Evolutionary conservation across 768 basidiomycete genomes (phyloP).

Genomic region (Mycena haematopus): DNA sequence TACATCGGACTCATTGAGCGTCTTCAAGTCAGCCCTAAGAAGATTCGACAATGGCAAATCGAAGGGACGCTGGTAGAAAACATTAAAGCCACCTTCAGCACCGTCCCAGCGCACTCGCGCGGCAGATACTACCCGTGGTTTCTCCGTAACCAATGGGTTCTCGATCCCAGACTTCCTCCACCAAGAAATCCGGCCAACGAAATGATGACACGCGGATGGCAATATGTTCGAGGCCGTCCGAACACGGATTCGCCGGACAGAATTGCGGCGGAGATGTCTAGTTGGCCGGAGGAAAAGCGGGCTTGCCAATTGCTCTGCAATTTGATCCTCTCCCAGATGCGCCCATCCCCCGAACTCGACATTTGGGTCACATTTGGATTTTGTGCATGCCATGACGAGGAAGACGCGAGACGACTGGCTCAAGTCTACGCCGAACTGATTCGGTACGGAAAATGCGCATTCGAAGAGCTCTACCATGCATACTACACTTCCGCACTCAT

Average conservation of each 20-base stretch:
- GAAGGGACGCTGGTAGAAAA: slow-evolving; percentile 41
- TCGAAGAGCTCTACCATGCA: slow-evolving; percentile 9
- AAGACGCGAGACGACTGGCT: neutral
- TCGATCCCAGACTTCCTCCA: slow-evolving; percentile 29
- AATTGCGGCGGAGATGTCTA: neutral
- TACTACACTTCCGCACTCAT: slow-evolving; percentile 3
- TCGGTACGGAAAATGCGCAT: neutral
- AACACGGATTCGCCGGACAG: neutral
- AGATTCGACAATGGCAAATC: slow-evolving; percentile 41
- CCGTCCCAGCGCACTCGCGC: neutral
- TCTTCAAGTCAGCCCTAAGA: slow-evolving; percentile 33
- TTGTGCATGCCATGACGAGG: slow-evolving; percentile 8
- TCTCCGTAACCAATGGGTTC: slow-evolving; percentile 39
- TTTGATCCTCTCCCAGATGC: slow-evolving; percentile 7
- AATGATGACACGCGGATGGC: slow-evolving; percentile 2
- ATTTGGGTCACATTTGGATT: slow-evolving; percentile 8
- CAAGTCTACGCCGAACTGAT: neutral
- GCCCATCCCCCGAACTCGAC: slow-evolving; percentile 6
- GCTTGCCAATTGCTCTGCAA: neutral
- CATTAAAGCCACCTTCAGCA: slow-evolving; percentile 40
- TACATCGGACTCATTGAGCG: slow-evolving; percentile 38
- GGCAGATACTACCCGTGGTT: slow-evolving; percentile 35
- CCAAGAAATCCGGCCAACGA: slow-evolving; percentile 14
- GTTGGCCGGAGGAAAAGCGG: slow-evolving; percentile 5
- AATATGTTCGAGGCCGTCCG: slow-evolving; percentile 5